Conservation (phyloP, 192 early-diverging fungal genomes). For the Radiomyces spectabilis region DNA sequence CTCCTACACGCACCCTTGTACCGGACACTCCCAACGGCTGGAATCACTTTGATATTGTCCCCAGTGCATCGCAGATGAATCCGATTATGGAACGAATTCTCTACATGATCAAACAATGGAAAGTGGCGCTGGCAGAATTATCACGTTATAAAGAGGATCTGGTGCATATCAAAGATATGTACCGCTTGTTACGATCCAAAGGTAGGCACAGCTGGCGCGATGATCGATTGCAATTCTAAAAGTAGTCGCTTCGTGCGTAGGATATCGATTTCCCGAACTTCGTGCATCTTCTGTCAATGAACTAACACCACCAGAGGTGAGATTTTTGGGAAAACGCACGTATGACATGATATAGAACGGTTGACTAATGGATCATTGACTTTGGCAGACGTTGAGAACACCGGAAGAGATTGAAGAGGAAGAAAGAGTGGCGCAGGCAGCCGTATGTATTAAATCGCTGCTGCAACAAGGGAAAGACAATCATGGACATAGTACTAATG, state of each 20-base stretch:
- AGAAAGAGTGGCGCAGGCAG: slow-evolving; percentile 75
- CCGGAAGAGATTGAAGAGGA: slow-evolving; percentile 92
- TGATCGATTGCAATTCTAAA: neutral
- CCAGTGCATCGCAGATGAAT: slow-evolving; percentile 31
- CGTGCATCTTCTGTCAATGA: slow-evolving; percentile 51
- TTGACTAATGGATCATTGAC: too few relatives aligned
- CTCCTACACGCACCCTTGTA: too few relatives aligned
- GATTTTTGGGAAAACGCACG: too few relatives aligned
- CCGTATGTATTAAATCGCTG: slow-evolving; percentile 38
- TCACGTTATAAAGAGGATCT: slow-evolving; percentile 93
- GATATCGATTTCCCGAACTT: slow-evolving; percentile 68
- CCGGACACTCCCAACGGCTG: too few relatives aligned
- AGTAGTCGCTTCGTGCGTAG: slow-evolving; percentile 16
- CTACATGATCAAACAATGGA: slow-evolving; percentile 93
- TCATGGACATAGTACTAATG: too few relatives aligned
- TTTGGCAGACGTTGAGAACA: slow-evolving; percentile 66
- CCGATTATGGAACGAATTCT: slow-evolving; percentile 80
- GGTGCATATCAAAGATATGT: slow-evolving; percentile 92
- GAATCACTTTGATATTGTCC: slow-evolving; percentile 27
- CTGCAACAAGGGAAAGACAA: neutral
- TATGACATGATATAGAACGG: too few relatives aligned
- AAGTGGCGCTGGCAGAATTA: slow-evolving; percentile 70
- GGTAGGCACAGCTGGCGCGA: slow-evolving; percentile 34
- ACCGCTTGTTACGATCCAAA: slow-evolving; percentile 78
- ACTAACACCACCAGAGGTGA: slow-evolving; percentile 43